phyloP scores from a whole-genome alignment of 495 filamentous ascomycete genomes.

The Penicillium waksmanii region DNA sequence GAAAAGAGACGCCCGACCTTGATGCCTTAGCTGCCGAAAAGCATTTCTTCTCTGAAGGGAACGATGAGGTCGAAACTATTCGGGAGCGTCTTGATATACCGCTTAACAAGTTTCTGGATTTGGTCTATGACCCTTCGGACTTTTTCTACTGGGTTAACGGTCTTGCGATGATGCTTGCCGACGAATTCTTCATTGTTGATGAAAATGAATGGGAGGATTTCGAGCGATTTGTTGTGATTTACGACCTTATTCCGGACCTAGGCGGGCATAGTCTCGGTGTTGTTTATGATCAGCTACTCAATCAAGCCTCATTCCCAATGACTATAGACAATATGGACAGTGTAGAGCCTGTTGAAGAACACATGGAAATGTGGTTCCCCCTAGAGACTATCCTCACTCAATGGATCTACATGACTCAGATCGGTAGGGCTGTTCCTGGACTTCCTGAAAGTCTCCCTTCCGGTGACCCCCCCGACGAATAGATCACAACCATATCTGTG shows the following conservation, averaged over 20 bases:
- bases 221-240: conserved; percentile 27
- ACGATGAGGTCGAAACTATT: conserved; percentile 12
- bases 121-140: conserved; percentile 21
- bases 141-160: conserved; percentile 31
- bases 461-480: conserved; percentile 4
- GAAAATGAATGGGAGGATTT: conserved; percentile 16
- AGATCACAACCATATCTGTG: conserved; percentile 16
- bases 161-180: conserved; percentile 13
- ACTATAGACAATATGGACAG: conserved; percentile 16
- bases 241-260: conserved; percentile 10
- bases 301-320: conserved; percentile 21
- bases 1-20: conserved; percentile 16
- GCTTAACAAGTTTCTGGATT: conserved; percentile 32
- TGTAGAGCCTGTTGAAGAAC: conserved; percentile 20
- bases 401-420: conserved; percentile 35
- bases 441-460: not conserved
- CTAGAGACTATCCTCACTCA: conserved; percentile 44
- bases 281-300: conserved; percentile 23
- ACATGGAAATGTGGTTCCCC: conserved; percentile 39
- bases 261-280: conserved; percentile 22
- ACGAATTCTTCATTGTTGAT: conserved; percentile 14
- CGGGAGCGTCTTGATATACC: conserved; percentile 28
- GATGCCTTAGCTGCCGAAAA: conserved; percentile 17
- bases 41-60: conserved; percentile 1
- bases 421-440: conserved; percentile 29